Evolutionary conservation across 2,329 filamentous ascomycete genomes (phyloP), one percentile per base, ranked within the genome.

Genomic region (Pseudocercospora cruenta): DNA sequence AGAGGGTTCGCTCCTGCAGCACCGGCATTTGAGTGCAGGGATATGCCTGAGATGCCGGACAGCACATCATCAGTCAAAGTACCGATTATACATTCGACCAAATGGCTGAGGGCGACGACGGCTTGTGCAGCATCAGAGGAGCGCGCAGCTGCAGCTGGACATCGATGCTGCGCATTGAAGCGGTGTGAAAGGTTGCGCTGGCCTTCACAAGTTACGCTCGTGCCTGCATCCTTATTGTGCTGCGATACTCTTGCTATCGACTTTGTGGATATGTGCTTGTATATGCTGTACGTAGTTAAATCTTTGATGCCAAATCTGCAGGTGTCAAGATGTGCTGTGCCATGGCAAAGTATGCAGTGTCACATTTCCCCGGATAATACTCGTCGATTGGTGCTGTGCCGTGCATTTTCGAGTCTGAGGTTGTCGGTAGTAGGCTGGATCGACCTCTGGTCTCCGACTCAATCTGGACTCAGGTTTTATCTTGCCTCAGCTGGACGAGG

Each of bases 1-100:
- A 55, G 43, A 53, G 16, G 47, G 3, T 51, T 60, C 43, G 31
- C 24, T 28, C 59, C 43, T 53, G 59, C 45, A 61, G 45, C n/a
- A 53, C 45, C 59, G 16, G 59, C 59, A 53, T 12, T 51, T 26
- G 26, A 31, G 16, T 31, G n/a, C 45, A 53, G 59, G 59, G 14
- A 12, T 53, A 61, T 61, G 51, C 51, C 26, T 55, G 51, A 31
- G 24, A 26, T 19, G 1, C 4, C 26, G 2, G 26, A 55, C 51
- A 55, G 24, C 51, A 55, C 51, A 55, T 55, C 26, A 54, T 54
- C 49, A 24, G 1, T 16, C 22, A 36, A 36, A 36, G 33, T 36
- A 36, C 33, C 33, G 33, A 14, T 12, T 5, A 36, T 36, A 12
- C 2, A 36, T 5, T 10, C 12, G 4, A 33, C 12, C 9, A 26